Base-by-base conservation (phyloP, 1,284 basidiomycete genomes). In the Rhodotorula glutinis region DNA sequence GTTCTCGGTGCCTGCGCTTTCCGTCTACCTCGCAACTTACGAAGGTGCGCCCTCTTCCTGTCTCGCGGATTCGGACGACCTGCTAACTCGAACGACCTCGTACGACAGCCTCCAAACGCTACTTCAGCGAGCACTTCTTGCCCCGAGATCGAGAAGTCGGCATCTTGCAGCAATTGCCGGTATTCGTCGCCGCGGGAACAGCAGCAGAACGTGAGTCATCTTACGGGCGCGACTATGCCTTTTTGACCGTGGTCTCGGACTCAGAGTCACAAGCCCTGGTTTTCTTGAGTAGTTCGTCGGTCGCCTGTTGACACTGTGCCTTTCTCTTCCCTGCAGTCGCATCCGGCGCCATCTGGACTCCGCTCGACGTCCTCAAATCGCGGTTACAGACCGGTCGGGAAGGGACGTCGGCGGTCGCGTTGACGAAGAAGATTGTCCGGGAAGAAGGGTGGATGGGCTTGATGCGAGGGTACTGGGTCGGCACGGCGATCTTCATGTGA, bases 311-410 rank as follows among this genome's bases (percentile, higher is more conserved):
- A n/a, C 47, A 2, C 47, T 3, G 4, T 23, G 47, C 47, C 21
- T 29, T 27, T 57, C 17, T 57, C 3, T 4, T 10, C 9, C 16
- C 27, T 11, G 13, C 56, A 75, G 74, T 75, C 56, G 71, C 70
- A 0, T 73, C 71, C 10, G 74, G 74, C 27, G 70, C 66, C 0
- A 71, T 74, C 52, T 75, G 73, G 74, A 75, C 74, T 11, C 73
- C 74, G 16, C 68, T 74, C 62, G 74, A 75, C 57, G 74, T 75
- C 13, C 63, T 75, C 56, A 75, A 75, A 29, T 70, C 67, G 10
- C 67, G 73, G 11, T 49, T 74, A 10, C 74, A 75, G 38, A 73
- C 69, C 21, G 74, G 74, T 11, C 58, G 63, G 27, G 74, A 75
- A 44, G 69, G 69, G 16, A 75, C 74, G 0, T 73, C 71, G 0